Conservation (phyloP, 2,329 filamentous ascomycete species). For the Metarhizium robertsii region DNA sequence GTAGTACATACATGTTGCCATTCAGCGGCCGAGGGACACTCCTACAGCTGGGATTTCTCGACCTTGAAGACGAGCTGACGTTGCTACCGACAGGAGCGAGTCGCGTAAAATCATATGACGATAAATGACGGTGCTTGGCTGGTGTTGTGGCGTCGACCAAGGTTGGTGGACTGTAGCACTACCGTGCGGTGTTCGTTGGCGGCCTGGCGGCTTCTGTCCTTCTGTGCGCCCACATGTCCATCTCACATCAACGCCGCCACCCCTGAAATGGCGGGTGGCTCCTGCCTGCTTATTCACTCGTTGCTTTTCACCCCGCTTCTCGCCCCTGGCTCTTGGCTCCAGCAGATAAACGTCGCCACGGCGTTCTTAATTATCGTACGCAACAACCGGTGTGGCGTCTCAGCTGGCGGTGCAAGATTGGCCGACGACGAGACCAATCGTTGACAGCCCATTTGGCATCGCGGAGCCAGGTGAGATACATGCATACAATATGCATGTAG, state of each 20-base stretch:
- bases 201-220: too few relatives aligned
- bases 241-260: not conserved
- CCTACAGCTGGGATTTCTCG: not conserved
- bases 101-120: not conserved
- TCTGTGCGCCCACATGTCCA: too few relatives aligned
- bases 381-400: not conserved
- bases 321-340: not conserved
- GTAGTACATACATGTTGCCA: not conserved
- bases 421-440: not conserved
- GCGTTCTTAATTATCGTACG: not conserved
- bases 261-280: not conserved
- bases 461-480: not conserved
- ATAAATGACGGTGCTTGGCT: not conserved
- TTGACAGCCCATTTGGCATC: not conserved
- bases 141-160: not conserved
- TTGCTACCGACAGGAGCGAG: not conserved
- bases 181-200: not conserved
- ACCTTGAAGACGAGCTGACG: not conserved
- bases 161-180: not conserved
- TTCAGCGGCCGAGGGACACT: not conserved
- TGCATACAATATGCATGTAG: not conserved
- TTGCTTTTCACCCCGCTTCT: not conserved
- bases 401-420: not conserved
- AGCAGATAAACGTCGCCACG: not conserved
- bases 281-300: not conserved